Conservation (phyloP, 179 eudicot genomes). For the Sideroxylon spinosum region DNA sequence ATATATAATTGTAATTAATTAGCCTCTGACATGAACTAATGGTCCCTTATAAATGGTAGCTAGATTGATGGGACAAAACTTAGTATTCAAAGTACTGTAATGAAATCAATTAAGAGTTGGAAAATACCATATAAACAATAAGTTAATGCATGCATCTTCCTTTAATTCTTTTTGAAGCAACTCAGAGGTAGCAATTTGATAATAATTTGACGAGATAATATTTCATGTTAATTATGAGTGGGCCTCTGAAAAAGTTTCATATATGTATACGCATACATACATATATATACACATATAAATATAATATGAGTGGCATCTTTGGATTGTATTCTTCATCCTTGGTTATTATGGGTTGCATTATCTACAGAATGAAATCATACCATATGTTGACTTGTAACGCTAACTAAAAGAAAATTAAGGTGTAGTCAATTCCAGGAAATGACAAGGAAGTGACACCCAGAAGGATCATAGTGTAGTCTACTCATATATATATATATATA, state of each 20-base stretch:
- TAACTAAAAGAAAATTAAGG: conserved; percentile 9
- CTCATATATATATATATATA: not conserved
- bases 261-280: not conserved
- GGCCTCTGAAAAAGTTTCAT: too few relatives aligned
- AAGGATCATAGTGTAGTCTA: not conserved
- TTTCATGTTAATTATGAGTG: too few relatives aligned
- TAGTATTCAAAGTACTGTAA: not conserved
- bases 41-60: not conserved
- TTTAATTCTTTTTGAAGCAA: not conserved
- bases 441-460: not conserved
- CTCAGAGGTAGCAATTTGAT: not conserved
- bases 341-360: not conserved
- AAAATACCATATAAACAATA: not conserved
- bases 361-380: not conserved
- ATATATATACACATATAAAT: not conserved
- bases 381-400: not conserved
- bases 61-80: not conserved
- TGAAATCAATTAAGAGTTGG: not conserved
- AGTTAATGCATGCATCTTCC: conserved; percentile 5
- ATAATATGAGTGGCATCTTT: not conserved
- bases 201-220: too few relatives aligned
- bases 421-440: conserved; percentile 4
- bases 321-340: not conserved
- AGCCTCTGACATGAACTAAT: not conserved
- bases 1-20: not conserved